Conservation (phyloP, 129 eudicot genomes). For the Chrysanthemum seticuspe region DNA sequence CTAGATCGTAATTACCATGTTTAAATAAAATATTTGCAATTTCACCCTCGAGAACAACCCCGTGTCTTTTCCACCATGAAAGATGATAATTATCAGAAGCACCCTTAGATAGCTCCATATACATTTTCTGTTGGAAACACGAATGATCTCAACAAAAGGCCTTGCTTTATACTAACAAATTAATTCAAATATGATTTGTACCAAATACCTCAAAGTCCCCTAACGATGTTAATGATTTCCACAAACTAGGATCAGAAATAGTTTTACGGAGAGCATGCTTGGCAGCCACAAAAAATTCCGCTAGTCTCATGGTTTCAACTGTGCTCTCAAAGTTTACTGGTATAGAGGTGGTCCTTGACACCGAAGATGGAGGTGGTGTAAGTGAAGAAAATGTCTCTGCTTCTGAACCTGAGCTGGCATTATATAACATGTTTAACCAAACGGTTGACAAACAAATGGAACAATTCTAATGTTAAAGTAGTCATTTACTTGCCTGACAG, state of each 20-base stretch:
- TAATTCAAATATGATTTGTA: neutral
- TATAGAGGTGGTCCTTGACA: constrained; percentile 62
- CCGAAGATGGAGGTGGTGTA: constrained; percentile 41
- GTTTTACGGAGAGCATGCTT: constrained; percentile 75
- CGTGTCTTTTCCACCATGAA: constrained; percentile 98
- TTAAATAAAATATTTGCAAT: constrained; percentile 78
- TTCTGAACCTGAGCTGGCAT: constrained; percentile 62
- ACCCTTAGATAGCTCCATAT: constrained; percentile 81
- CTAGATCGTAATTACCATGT: constrained; percentile 71
- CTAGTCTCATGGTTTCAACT: constrained; percentile 63
- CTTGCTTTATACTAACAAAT: neutral
- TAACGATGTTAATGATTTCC: constrained; percentile 72
- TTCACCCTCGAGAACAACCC: constrained; percentile 97
- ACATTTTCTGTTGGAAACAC: constrained; percentile 55
- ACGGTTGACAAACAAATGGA: neutral
- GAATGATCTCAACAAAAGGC: neutral
- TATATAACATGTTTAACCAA: constrained; percentile 20
- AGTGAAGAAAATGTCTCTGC: constrained; percentile 32
- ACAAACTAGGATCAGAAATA: constrained; percentile 68
- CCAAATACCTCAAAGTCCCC: constrained; percentile 78
- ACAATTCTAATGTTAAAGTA: neutral
- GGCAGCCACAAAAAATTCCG: constrained; percentile 88
- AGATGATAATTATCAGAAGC: constrained; percentile 89
- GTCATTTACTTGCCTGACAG: constrained; percentile 28
- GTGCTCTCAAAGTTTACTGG: constrained; percentile 78